These are phyloP conservation scores for Saxophila tyrrhenica DNA, from an alignment of 495 filamentous ascomycete species.

Conservation along the genomic window DNA sequence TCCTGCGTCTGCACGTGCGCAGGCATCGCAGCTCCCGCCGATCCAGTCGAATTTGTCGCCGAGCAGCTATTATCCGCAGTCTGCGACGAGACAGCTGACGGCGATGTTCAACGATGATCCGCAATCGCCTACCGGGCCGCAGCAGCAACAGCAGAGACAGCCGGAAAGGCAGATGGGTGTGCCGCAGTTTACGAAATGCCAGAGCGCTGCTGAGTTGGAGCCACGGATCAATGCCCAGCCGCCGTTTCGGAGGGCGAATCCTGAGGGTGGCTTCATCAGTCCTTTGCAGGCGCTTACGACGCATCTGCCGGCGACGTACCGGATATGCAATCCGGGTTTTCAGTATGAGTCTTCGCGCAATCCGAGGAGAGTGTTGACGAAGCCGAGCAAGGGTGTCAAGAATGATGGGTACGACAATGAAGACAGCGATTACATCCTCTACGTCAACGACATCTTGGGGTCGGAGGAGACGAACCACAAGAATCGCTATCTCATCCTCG, in stretches of 20 bases:
- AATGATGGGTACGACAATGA: conserved; percentile 99
- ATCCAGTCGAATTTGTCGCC: conserved; percentile 54
- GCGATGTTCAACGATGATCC: conserved; percentile 60
- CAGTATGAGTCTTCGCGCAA: conserved; percentile 99
- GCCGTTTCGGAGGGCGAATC: conserved; percentile 83
- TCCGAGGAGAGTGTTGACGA: conserved; percentile 91
- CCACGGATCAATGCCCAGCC: conserved; percentile 80
- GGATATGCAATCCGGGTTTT: conserved; percentile 96
- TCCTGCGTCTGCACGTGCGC: conserved; percentile 22
- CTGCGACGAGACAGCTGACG: conserved; percentile 57
- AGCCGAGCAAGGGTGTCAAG: conserved; percentile 96
- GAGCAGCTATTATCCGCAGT: conserved; percentile 57
- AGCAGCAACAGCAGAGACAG: conserved; percentile 31
- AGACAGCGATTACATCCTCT: conserved; percentile 98
- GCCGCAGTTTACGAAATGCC: conserved; percentile 74
- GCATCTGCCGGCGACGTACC: conserved; percentile 87
- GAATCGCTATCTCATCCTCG: conserved; percentile 95
- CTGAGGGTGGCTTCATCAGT: conserved; percentile 97
- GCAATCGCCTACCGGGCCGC: conserved; percentile 50
- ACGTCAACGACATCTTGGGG: conserved; percentile 96
- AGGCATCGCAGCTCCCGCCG: conserved; percentile 49
- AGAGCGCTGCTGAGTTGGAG: conserved; percentile 59
- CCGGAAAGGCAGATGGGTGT: conserved; percentile 50
- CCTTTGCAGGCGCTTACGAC: conserved; percentile 92
- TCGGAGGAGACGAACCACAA: conserved; percentile 97